Evolutionary conservation across 2,329 filamentous ascomycete genomes (phyloP).

Genomic region (Xenoacremonium recifei): DNA sequence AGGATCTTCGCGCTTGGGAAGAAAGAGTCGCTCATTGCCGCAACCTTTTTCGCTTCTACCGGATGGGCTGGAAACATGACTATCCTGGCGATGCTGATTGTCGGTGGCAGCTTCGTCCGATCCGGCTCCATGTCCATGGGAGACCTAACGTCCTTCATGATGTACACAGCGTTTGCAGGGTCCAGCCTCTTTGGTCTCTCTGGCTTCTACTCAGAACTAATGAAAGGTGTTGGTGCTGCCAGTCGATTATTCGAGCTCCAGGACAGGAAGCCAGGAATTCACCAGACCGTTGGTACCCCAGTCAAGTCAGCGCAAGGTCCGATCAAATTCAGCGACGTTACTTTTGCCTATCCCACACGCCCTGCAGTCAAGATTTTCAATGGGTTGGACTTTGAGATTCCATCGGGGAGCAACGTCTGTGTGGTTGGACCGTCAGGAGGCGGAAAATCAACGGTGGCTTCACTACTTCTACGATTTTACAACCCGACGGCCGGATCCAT

Average conservation of each 20-base stretch:
- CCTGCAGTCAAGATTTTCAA: slow-evolving; percentile 92
- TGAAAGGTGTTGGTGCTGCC: slow-evolving; percentile 98
- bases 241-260: slow-evolving; percentile 94
- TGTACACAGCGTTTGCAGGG: slow-evolving; percentile 88
- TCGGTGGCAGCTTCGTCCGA: slow-evolving; percentile 87
- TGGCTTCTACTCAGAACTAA: slow-evolving; percentile 95
- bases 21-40: slow-evolving; percentile 82
- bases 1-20: slow-evolving; percentile 89
- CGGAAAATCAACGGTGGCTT: slow-evolving; percentile 93
- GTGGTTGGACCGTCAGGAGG: slow-evolving; percentile 96
- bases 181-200: slow-evolving; percentile 92
- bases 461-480: slow-evolving; percentile 90
- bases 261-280: slow-evolving; percentile 82
- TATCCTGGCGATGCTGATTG: slow-evolving; percentile 84
- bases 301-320: slow-evolving; percentile 83
- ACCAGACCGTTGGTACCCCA: slow-evolving; percentile 76
- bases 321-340: slow-evolving; percentile 83
- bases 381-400: slow-evolving; percentile 84
- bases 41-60: slow-evolving; percentile 83
- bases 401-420: slow-evolving; percentile 89
- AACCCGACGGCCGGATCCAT: slow-evolving; percentile 75
- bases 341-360: slow-evolving; percentile 89
- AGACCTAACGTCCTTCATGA: slow-evolving; percentile 93
- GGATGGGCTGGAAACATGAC: slow-evolving; percentile 97
- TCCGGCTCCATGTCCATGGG: slow-evolving; percentile 84